Evolutionary conservation across 768 basidiomycete species (phyloP).

Genomic region (Podaxis sp.): DNA sequence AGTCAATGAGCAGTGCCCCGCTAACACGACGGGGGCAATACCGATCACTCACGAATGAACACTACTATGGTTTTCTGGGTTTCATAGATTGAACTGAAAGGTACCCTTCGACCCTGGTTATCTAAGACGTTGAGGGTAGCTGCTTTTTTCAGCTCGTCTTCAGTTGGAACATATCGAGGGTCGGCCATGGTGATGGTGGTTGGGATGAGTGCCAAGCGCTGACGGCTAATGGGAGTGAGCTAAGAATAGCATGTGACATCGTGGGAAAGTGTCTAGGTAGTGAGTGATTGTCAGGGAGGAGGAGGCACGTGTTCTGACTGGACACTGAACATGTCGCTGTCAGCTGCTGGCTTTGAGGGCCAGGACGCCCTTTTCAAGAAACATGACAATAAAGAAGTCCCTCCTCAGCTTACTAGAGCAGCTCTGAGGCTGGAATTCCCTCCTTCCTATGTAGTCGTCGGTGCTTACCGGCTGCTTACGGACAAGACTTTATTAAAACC

Average conservation of each 20-base stretch:
- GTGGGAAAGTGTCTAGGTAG: background rate
- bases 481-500: constrained; percentile 70
- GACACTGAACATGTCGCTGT: constrained; percentile 2
- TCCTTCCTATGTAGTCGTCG: constrained; percentile 83
- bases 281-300: background rate
- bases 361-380: constrained; percentile 32
- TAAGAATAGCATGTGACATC: background rate
- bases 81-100: constrained; percentile 53
- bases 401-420: constrained; percentile 50
- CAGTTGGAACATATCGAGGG: constrained; percentile 31
- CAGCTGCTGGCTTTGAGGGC: constrained; percentile 25
- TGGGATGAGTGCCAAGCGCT: background rate
- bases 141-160: constrained; percentile 34
- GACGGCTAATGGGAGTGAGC: background rate
- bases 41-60: constrained; percentile 51
- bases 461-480: constrained; percentile 78
- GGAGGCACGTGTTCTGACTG: background rate
- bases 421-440: constrained; percentile 69
- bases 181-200: constrained; percentile 12
- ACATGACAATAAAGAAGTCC: constrained; percentile 26
- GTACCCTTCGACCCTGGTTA: constrained; percentile 41
- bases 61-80: constrained; percentile 56
- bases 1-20: background rate
- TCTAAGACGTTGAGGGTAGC: constrained; percentile 43
- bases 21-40: background rate